Conservation (phyloP, 2,329 filamentous ascomycete species). For the Calonectria henricotiae region DNA sequence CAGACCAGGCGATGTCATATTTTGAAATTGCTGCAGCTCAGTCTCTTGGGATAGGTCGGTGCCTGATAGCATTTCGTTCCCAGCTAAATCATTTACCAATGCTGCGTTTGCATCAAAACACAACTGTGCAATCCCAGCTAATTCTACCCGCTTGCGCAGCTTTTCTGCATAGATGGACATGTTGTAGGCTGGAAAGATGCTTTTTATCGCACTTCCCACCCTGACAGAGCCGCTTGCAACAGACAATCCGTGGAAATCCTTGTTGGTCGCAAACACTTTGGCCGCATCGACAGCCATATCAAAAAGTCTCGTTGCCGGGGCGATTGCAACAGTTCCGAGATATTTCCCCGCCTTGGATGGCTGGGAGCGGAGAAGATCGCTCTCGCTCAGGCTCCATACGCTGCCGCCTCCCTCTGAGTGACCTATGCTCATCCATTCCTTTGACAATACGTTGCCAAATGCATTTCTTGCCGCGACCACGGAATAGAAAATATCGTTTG, state of each 20-base stretch:
- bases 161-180: slow-evolving; percentile 5
- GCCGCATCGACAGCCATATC: slow-evolving; percentile 3
- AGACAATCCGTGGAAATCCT: slow-evolving; percentile 2
- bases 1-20: neutral
- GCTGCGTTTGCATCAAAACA: slow-evolving; percentile 4
- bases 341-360: neutral
- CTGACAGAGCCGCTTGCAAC: neutral
- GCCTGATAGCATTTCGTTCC: neutral
- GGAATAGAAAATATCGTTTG: slow-evolving; percentile 5
- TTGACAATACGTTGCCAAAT: slow-evolving; percentile 5
- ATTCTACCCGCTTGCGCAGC: neutral
- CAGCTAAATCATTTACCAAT: neutral
- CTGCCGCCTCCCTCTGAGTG: slow-evolving; percentile 4
- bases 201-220: neutral
- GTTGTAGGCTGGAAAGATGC: slow-evolving; percentile 4
- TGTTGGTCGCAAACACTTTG: slow-evolving; percentile 5
- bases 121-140: neutral
- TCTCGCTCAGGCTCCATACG: slow-evolving; percentile 5
- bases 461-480: slow-evolving; percentile 4
- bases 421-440: slow-evolving; percentile 21
- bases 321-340: slow-evolving; percentile 12
- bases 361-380: slow-evolving; percentile 10
- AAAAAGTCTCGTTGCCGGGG: neutral
- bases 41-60: neutral
- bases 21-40: neutral